A percentile compares a stretch with the other conserved stretches of the same genome.
These are phyloP conservation scores for Aspergillus aculeatus DNA, from an alignment of 2,329 filamentous ascomycete genomes.

Conservation along the genomic window DNA sequence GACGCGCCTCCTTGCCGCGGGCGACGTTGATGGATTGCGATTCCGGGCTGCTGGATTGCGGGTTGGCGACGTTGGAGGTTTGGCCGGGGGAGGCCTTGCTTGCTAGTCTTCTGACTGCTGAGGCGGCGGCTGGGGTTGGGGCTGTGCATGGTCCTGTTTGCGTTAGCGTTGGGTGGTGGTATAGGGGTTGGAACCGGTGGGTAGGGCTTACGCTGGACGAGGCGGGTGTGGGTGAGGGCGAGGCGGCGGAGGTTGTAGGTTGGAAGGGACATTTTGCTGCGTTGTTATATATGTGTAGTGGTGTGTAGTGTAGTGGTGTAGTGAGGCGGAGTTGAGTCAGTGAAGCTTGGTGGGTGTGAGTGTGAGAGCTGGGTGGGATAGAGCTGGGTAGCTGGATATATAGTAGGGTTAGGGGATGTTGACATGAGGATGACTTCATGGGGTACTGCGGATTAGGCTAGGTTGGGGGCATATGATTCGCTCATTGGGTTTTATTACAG, in stretches of 20 bases:
- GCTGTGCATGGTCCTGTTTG: not conserved
- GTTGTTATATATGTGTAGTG: not conserved
- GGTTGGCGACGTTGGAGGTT: constrained; percentile 6
- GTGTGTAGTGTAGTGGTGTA: not conserved
- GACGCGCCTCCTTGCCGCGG: constrained; percentile 5
- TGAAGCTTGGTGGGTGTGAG: not conserved
- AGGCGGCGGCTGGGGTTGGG: not conserved
- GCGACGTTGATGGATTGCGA: constrained; percentile 5
- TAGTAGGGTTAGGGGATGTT: not conserved
- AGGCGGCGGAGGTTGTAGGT: not conserved
- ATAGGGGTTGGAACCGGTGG: not conserved
- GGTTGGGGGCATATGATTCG: not conserved
- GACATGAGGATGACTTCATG: not conserved
- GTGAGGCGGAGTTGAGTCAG: too few species aligned
- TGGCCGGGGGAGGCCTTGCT: not conserved
- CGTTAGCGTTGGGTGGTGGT: not conserved
- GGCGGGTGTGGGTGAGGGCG: not conserved
- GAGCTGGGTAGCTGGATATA: not conserved
- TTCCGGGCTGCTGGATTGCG: not conserved
- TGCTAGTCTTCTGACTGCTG: not conserved
- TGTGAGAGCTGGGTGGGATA: not conserved
- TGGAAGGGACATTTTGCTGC: not conserved
- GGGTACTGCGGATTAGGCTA: not conserved
- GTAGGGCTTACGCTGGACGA: not conserved
- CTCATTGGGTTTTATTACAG: too few species aligned